Evolutionary conservation across 148 eudicot genomes (phyloP), one percentile per base, ranked within the genome.

Genomic region (Pharnaceum exiguum): DNA sequence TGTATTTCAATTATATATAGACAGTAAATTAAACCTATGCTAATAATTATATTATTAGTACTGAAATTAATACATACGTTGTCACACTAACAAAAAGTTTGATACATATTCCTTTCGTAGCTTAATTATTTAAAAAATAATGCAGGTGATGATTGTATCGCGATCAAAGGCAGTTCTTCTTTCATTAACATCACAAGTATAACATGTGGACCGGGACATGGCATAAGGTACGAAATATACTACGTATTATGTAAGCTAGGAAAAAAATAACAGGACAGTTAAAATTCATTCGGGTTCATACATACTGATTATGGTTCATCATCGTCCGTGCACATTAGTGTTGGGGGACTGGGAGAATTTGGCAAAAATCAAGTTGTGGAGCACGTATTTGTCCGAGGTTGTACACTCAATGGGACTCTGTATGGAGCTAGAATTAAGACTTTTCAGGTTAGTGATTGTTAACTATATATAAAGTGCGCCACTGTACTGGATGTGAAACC

Each of bases 381-480:
- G 43, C 46, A 52, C 10, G 47, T 75, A 9, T 42, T 47, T 49
- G 69, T 79, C 28, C 33, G 28, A 3, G 46, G 66, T 49, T 63
- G 72, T 51, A 79, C 46, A 16, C 69, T 79, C 40, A 33, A 26
- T 7, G 58, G 53, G 6, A 69, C 75, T 7, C 28, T 16, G 23
- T 56, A 70, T 47, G 82, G 79, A 28, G 79, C 68, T 10, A 74
- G 85, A 52, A 80, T 80, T 61, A 80, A 80, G 60, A 77, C 77
- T 30, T 80, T 81, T 81, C 73, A 73, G 85, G 85, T 76, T 62
- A 47, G 10, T 47, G 3, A 19, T 1, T 15, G 7, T 4, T 16
- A 5, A 19, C 9, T 9, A 3, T n/a, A 39, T 7, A 45, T 27
- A 24, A 21, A 21, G 21, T 3, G 9, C 17, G 10, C 5, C 10